A percentile compares a stretch with the other conserved stretches of the same genome.
These are phyloP conservation scores for Colletotrichum neosansevieriae DNA, from an alignment of 2,329 filamentous ascomycete species.

Conservation along the genomic window DNA sequence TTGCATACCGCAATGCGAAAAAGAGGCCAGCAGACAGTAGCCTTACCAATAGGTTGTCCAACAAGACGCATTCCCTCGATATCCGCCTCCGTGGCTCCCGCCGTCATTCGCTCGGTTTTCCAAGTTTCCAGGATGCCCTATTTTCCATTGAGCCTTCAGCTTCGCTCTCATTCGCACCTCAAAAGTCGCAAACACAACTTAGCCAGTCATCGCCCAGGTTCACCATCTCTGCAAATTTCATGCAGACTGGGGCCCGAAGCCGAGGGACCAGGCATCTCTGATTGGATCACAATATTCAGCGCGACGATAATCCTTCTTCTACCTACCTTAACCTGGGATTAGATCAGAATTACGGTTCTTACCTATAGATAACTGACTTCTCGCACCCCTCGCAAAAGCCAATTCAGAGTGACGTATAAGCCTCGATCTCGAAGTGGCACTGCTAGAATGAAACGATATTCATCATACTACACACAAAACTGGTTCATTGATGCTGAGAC, in stretches of 20 bases:
- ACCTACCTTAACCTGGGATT: slow-evolving; percentile 1
- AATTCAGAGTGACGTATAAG: too few species aligned
- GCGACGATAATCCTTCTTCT: slow-evolving; percentile 3
- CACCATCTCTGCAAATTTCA: not conserved
- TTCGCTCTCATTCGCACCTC: not conserved
- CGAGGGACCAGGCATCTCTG: not conserved
- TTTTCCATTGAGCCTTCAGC: not conserved
- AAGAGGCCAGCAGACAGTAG: not conserved
- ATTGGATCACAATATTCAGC: slow-evolving; percentile 8
- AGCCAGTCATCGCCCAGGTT: not conserved
- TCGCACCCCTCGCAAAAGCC: too few species aligned
- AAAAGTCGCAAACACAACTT: not conserved
- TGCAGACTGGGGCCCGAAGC: not conserved
- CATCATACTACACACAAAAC: too few species aligned
- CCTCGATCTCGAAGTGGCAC: too few species aligned
- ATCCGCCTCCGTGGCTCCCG: not conserved
- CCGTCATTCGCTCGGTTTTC: not conserved
- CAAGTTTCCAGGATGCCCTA: not conserved
- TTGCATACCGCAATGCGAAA: not conserved
- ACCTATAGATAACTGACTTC: too few species aligned
- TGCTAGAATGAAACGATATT: too few species aligned
- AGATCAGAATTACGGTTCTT: not conserved
- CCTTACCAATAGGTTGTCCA: not conserved
- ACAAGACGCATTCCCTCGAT: not conserved
- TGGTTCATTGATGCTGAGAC: too few species aligned